Evolutionary conservation across 2,329 filamentous ascomycete genomes (phyloP).

Genomic region (Xylogone sp.): DNA sequence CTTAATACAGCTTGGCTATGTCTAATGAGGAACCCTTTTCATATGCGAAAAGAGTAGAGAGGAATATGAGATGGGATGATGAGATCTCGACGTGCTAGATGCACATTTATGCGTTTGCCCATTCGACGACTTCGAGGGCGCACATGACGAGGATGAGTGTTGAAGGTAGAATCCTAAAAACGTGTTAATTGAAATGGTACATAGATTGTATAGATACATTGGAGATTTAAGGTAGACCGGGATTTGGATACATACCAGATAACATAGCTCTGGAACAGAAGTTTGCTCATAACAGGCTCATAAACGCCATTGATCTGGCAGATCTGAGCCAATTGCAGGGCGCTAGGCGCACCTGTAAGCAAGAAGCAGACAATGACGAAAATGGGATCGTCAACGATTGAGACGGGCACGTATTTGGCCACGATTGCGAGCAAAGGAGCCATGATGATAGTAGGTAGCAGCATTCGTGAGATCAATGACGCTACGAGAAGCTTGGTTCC

Average conservation of each 20-base stretch:
- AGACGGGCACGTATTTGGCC: constrained; percentile 87
- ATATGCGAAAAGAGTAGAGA: too few species aligned
- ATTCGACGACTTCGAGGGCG: constrained; percentile 88
- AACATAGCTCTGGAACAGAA: constrained; percentile 95
- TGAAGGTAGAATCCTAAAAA: constrained; percentile 78
- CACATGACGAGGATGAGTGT: constrained; percentile 88
- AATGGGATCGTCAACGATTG: constrained; percentile 94
- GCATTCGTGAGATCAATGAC: constrained; percentile 83
- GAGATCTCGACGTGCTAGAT: too few species aligned
- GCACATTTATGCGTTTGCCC: constrained; percentile 63
- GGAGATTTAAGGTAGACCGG: too few species aligned
- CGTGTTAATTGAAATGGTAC: constrained; percentile 4
- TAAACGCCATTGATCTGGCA: constrained; percentile 98
- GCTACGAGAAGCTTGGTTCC: constrained; percentile 79
- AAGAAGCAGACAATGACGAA: constrained; percentile 98
- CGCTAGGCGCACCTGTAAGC: constrained; percentile 88
- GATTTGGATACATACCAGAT: constrained; percentile 68
- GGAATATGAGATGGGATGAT: too few species aligned
- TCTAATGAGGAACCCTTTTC: too few species aligned
- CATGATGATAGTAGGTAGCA: constrained; percentile 89
- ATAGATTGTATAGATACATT: too few species aligned
- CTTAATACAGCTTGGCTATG: too few species aligned
- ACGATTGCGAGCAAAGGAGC: constrained; percentile 80
- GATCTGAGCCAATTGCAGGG: constrained; percentile 93
- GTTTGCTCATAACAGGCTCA: constrained; percentile 87